Evolutionary conservation across 345 rosid genomes (phyloP), one percentile per base, ranked within the genome.

Genomic region (Acer saccharum): DNA sequence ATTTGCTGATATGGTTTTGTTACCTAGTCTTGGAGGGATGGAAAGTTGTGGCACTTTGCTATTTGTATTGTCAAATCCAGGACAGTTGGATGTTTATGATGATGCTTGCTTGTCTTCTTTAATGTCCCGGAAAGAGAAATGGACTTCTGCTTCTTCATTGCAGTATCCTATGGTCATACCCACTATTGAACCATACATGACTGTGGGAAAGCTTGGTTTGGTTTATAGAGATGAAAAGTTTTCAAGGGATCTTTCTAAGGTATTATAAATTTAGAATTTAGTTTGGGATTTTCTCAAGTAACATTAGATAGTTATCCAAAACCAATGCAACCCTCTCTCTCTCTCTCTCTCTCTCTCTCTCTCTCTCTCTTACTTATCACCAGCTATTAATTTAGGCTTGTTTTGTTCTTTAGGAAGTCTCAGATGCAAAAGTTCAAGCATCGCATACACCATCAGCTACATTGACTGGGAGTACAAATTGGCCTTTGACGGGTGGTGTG

Each of bases 401-500:
- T 72, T 82, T 73, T 79, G 62, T 81, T 77, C 66, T 79, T 68
- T 87, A 93, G 98, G 84, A 82, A 80, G 81, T 86, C 35, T 86
- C 87, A 79, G 89, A 88, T 83, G 83, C 85, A 81, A 91, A 88
- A 85, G 71, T 81, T 74, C 87, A 76, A 79, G 79, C 84, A 50
- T 74, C 79, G 44, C 82, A 88, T 74, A 69, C 81, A 71, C 77
- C 86, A 66, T 69, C 76, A 71, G 74, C 82, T 75, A 76, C 80
- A 44, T 48, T 76, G 55, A 75, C 77, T 39, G 78, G 76, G 75
- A 78, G 77, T 85, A 76, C 81, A 74, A 84, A 83, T 69, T 92
- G 98, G 97, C 94, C 97, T 78, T 80, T 92, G 85, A 92, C 91
- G 48, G 98, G 98, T 20, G 97, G 97, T 58, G 86, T 90, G 73